Evolutionary conservation across 805 yeast species (phyloP).

Genomic region (Priceomyces haplophilus): DNA sequence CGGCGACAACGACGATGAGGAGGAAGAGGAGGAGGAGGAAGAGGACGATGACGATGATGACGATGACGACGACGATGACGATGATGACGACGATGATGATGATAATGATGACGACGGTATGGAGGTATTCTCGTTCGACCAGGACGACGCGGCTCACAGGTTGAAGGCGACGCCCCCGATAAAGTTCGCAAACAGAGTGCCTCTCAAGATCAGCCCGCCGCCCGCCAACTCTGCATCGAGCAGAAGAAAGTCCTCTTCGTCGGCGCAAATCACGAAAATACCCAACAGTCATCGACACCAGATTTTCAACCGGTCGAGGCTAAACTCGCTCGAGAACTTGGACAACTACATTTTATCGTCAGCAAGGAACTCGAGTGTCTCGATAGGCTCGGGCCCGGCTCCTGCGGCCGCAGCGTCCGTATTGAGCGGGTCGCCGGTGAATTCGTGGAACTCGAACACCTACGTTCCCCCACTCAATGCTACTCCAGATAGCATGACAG

Average conservation of each 20-base stretch:
- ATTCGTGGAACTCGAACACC: slow-evolving; percentile 14
- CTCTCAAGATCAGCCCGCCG: slow-evolving; percentile 37
- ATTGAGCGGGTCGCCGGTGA: slow-evolving; percentile 22
- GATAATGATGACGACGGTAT: slow-evolving; percentile 21
- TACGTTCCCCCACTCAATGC: slow-evolving; percentile 10
- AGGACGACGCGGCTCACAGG: slow-evolving; percentile 15
- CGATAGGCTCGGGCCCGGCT: slow-evolving; percentile 35
- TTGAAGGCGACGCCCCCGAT: slow-evolving; percentile 30
- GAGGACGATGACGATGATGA: slow-evolving; percentile 32
- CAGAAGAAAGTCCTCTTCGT: slow-evolving; percentile 29
- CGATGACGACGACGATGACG: slow-evolving; percentile 37
- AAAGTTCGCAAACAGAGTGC: slow-evolving; percentile 43
- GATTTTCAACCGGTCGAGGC: slow-evolving; percentile 36
- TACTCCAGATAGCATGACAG: slow-evolving; percentile 18
- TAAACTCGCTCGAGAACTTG: slow-evolving; percentile 41
- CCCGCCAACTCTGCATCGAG: slow-evolving; percentile 17
- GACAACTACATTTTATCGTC: slow-evolving; percentile 41
- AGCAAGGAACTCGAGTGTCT: slow-evolving; percentile 34
- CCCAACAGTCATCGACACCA: slow-evolving; percentile 24
- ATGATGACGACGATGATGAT: slow-evolving; percentile 23
- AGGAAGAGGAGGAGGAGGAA: slow-evolving; percentile 35
- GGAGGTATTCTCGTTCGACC: slow-evolving; percentile 26
- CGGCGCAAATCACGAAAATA: slow-evolving; percentile 17
- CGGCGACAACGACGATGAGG: slow-evolving; percentile 21
- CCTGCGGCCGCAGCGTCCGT: slow-evolving; percentile 16